These are phyloP conservation scores for Aethionema arabicum DNA, from an alignment of 345 rosid genomes.

Conservation along the genomic window DNA sequence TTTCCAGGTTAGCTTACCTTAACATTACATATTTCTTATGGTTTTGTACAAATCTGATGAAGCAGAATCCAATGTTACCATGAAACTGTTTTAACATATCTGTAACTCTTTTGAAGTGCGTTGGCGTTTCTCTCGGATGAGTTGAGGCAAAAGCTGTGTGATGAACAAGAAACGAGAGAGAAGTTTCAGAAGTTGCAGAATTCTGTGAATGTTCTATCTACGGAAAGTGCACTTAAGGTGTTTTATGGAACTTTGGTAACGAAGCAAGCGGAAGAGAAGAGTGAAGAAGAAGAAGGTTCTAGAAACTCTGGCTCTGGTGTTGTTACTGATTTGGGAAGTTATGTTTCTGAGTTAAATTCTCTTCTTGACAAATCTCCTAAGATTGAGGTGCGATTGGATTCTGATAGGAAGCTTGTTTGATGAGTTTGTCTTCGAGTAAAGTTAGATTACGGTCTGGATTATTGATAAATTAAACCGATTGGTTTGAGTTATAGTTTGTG, in stretches of 20 bases:
- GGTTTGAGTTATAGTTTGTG: too few species aligned
- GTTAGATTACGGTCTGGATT: too few species aligned
- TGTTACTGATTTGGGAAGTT: slow-evolving; percentile 36
- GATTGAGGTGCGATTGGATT: slow-evolving; percentile 35
- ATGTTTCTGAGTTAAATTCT: slow-evolving; percentile 47
- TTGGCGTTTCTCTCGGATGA: slow-evolving; percentile 59
- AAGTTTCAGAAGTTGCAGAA: slow-evolving; percentile 44
- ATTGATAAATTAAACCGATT: too few species aligned
- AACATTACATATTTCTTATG: neutral
- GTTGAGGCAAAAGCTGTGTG: slow-evolving; percentile 49
- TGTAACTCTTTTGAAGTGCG: slow-evolving; percentile 41
- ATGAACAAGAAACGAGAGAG: slow-evolving; percentile 48
- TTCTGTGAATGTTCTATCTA: slow-evolving; percentile 48
- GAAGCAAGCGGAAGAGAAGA: slow-evolving; percentile 37
- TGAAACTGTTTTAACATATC: neutral
- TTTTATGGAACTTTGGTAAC: slow-evolving; percentile 42
- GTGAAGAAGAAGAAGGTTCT: slow-evolving; percentile 26
- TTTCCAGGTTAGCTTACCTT: slow-evolving; percentile 53
- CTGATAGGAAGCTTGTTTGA: too few species aligned
- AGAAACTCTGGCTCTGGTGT: slow-evolving; percentile 31
- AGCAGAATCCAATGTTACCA: slow-evolving; percentile 3
- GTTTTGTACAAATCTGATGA: neutral
- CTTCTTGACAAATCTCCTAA: slow-evolving; percentile 53
- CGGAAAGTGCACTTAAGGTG: slow-evolving; percentile 52
- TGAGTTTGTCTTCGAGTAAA: too few species aligned